Evolutionary conservation across 768 basidiomycete genomes (phyloP).

Genomic region (Termitomyces sp.): DNA sequence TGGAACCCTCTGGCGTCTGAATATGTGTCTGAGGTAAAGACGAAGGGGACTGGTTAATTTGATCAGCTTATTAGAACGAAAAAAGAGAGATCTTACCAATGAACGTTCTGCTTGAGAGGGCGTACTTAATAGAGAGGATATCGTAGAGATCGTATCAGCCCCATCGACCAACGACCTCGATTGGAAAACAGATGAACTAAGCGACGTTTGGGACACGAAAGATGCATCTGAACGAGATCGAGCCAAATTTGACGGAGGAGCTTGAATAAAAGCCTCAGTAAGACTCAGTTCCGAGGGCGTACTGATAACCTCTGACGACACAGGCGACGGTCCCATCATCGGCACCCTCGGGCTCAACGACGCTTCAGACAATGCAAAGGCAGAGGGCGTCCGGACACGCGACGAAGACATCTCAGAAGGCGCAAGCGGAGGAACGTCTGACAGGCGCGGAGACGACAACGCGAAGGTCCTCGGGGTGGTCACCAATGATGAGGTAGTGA

Average conservation of each 20-base stretch:
- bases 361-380: conserved; percentile 27
- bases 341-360: conserved; percentile 11
- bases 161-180: conserved; percentile 24
- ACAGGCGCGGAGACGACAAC: background rate
- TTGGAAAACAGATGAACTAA: conserved; percentile 32
- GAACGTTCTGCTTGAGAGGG: conserved; percentile 14
- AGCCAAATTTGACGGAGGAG: background rate
- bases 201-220: conserved; percentile 37
- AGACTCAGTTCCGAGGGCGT: conserved; percentile 2
- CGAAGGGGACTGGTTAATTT: background rate
- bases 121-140: conserved; percentile 53
- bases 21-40: conserved; percentile 18
- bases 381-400: conserved; percentile 7
- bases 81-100: conserved; percentile 9
- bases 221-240: conserved; percentile 21
- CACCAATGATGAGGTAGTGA: conserved; percentile 2
- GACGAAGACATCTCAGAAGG: conserved; percentile 5
- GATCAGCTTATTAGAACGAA: conserved; percentile 3
- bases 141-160: conserved; percentile 36
- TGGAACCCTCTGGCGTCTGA: conserved; percentile 32
- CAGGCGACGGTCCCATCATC: background rate
- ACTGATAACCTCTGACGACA: background rate
- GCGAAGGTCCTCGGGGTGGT: conserved; percentile 6
- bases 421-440: conserved; percentile 3
- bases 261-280: background rate